Conservation (phyloP, 2,329 filamentous ascomycete genomes). For the Myriosclerotinia curreyana region DNA sequence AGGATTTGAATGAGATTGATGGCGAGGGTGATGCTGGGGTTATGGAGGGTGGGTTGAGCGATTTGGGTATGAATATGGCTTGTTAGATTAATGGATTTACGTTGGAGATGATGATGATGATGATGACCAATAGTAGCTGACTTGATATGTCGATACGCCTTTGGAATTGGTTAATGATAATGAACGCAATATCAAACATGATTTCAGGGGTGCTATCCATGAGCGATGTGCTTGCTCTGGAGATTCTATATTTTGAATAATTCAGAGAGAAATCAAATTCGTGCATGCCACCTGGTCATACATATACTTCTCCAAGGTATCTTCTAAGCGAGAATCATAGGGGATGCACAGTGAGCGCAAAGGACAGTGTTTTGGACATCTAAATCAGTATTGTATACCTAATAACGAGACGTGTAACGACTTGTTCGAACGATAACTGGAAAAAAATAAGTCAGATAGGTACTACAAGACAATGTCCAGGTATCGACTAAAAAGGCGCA, state of each 20-base stretch:
- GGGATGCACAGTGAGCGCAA: background rate
- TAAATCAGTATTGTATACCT: background rate
- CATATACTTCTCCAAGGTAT: background rate
- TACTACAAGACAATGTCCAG: background rate
- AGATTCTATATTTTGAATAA: no score
- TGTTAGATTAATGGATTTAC: conserved; percentile 26
- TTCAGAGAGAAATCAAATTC: no score
- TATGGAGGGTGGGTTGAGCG: conserved; percentile 25
- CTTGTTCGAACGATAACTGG: background rate
- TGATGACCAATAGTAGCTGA: background rate
- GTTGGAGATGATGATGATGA: background rate
- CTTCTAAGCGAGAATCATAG: conserved; percentile 10
- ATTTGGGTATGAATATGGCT: conserved; percentile 32
- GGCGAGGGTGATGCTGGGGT: conserved; percentile 14
- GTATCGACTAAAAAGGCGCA: background rate
- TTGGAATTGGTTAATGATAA: background rate
- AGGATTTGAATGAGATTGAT: conserved; percentile 57
- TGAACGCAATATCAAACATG: background rate
- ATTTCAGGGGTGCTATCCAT: background rate
- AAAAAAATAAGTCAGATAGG: background rate
- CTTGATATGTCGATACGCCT: background rate
- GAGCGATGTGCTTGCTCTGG: no score
- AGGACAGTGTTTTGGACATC: background rate
- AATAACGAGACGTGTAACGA: background rate
- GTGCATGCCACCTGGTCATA: background rate